Conservation (phyloP, 2,329 filamentous ascomycete species). For the Claviceps quebecensis region DNA sequence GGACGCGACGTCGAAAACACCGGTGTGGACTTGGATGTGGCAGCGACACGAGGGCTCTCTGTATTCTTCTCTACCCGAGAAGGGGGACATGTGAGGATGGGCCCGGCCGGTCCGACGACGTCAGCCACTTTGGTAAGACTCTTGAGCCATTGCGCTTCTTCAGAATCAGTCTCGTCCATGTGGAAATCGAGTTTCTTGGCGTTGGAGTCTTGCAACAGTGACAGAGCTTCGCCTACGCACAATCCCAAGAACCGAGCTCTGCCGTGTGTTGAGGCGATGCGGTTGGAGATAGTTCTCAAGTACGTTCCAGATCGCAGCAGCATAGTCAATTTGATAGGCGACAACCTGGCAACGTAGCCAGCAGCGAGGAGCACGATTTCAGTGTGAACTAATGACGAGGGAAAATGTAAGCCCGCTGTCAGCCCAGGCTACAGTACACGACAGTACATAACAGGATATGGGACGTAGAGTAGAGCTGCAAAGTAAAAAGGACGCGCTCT, state of each 20-base stretch:
- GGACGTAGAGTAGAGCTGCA: background rate
- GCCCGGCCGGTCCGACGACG: conserved; percentile 40
- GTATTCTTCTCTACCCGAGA: background rate
- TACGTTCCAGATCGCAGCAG: conserved; percentile 60
- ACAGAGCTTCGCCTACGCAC: conserved; percentile 64
- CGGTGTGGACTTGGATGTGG: no score
- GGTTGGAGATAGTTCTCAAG: conserved; percentile 69
- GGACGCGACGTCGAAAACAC: background rate
- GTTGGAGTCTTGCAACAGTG: conserved; percentile 48
- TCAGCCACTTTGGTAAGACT: conserved; percentile 50
- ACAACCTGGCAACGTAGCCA: conserved; percentile 56
- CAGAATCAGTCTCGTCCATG: conserved; percentile 59
- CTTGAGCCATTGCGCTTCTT: conserved; percentile 66
- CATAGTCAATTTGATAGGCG: conserved; percentile 51
- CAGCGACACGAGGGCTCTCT: background rate
- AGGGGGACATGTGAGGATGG: conserved; percentile 24
- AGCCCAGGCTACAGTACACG: conserved; percentile 5
- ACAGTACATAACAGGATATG: background rate
- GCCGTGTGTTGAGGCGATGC: conserved; percentile 61
- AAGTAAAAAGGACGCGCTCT: background rate
- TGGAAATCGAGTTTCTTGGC: conserved; percentile 71
- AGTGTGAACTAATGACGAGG: conserved; percentile 48
- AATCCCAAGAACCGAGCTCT: conserved; percentile 76
- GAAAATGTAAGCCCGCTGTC: conserved; percentile 9
- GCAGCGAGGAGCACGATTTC: conserved; percentile 66